Evolutionary conservation across 2,329 filamentous ascomycete species (phyloP).

Genomic region (Talaromyces sp.): DNA sequence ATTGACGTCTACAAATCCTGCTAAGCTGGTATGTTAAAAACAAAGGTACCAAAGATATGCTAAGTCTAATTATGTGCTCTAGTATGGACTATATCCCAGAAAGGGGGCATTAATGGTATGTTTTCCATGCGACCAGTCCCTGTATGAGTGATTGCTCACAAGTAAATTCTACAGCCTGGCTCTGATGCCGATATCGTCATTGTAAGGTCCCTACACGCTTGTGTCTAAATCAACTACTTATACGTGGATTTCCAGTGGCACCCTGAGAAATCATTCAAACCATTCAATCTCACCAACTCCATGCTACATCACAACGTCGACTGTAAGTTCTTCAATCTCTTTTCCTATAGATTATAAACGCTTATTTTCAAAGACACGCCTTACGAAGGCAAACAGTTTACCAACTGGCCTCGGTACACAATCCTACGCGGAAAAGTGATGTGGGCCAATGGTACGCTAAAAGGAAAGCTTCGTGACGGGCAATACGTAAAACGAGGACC

Average conservation of each 20-base stretch:
- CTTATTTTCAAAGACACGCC: constrained; percentile 26
- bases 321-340: constrained; percentile 11
- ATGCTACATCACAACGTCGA: constrained; percentile 37
- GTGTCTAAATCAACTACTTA: too few relatives aligned
- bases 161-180: constrained; percentile 26
- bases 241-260: constrained; percentile 30
- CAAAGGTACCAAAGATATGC: too few relatives aligned
- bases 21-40: constrained; percentile 30
- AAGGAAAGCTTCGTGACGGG: constrained; percentile 13
- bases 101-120: constrained; percentile 39
- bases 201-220: not conserved
- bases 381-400: constrained; percentile 31
- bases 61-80: not conserved
- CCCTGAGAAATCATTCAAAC: constrained; percentile 23
- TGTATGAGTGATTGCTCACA: not conserved
- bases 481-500: constrained; percentile 13
- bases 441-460: constrained; percentile 27
- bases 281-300: constrained; percentile 32
- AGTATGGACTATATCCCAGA: constrained; percentile 38
- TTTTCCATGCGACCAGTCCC: not conserved
- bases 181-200: constrained; percentile 45
- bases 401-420: constrained; percentile 36
- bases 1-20: constrained; percentile 43
- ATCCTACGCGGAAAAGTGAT: constrained; percentile 33
- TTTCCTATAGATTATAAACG: not conserved